phyloP scores from a whole-genome alignment of 2,329 filamentous ascomycete genomes.

The Aspergillus aculeatus region DNA sequence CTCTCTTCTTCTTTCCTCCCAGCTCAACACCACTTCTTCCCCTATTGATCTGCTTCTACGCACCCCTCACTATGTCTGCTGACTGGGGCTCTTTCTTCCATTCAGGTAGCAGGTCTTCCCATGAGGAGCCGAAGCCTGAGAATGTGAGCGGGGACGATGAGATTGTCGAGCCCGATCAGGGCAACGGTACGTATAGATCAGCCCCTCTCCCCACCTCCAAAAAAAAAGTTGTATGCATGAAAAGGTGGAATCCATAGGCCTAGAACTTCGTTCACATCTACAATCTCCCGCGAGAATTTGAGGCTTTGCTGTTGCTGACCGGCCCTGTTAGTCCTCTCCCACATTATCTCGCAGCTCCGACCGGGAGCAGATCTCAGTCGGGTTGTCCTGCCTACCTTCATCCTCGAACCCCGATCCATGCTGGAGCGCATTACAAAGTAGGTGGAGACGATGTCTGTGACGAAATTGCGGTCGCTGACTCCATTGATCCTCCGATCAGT shows the following conservation, averaged over 20 bases:
- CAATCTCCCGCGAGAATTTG: background rate
- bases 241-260: background rate
- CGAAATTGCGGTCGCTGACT: constrained; percentile 12
- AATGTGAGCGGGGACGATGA: constrained; percentile 65
- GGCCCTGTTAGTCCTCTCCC: constrained; percentile 70
- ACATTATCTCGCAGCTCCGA: constrained; percentile 95
- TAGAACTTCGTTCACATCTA: background rate
- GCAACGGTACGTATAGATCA: constrained; percentile 67
- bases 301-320: constrained; percentile 7
- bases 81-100: constrained; percentile 25
- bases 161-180: constrained; percentile 86
- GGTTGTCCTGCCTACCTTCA: constrained; percentile 94
- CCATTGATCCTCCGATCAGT: constrained; percentile 51
- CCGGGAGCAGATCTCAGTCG: constrained; percentile 93
- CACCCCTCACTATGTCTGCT: constrained; percentile 25
- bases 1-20: background rate
- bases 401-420: constrained; percentile 96
- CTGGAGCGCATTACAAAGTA: constrained; percentile 98
- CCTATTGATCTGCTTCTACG: background rate
- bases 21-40: background rate
- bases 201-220: background rate
- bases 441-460: background rate
- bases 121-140: constrained; percentile 50
- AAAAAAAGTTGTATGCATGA: background rate
- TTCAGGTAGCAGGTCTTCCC: constrained; percentile 53